A percentile compares a stretch with the other conserved stretches of the same genome.
Evolutionary conservation across 176 grass and related monocot species (phyloP).

Genomic region (Puya raimondii): DNA sequence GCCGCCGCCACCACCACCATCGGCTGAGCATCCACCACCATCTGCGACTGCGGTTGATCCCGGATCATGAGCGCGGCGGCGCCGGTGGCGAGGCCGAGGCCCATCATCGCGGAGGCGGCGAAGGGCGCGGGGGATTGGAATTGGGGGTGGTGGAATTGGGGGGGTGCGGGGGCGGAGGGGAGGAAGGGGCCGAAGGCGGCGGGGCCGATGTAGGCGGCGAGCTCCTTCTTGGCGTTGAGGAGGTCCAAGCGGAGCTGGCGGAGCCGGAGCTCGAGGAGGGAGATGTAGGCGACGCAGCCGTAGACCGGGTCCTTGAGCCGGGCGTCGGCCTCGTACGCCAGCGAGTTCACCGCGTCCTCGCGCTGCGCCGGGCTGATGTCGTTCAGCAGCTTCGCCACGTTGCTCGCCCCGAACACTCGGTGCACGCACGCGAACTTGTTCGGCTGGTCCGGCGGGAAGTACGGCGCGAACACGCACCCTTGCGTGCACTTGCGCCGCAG

Average conservation of each 20-base stretch:
- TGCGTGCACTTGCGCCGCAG: conserved; percentile 83
- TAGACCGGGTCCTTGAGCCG: conserved; percentile 66
- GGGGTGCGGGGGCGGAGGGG: not conserved
- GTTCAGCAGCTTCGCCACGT: conserved; percentile 78
- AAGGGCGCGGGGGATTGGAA: not conserved
- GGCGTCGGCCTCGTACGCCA: conserved; percentile 73
- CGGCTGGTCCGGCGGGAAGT: conserved; percentile 90
- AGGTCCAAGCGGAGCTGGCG: conserved; percentile 41
- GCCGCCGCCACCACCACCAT: conserved; percentile 19
- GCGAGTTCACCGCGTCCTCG: conserved; percentile 86
- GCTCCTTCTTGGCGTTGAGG: conserved; percentile 59
- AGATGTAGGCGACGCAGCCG: conserved; percentile 85
- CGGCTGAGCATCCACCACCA: conserved; percentile 37
- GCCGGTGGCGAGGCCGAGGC: conserved; percentile 23
- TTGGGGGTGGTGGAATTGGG: conserved; percentile 8
- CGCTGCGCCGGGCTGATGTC: conserved; percentile 43
- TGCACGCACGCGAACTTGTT: conserved; percentile 75
- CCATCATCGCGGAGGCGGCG: conserved; percentile 1
- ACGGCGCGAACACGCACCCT: conserved; percentile 75
- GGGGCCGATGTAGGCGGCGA: conserved; percentile 44
- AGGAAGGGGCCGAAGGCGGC: conserved; percentile 33
- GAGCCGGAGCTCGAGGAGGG: conserved; percentile 61
- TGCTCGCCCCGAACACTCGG: conserved; percentile 89
- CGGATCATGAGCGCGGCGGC: conserved; percentile 2
- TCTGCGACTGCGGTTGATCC: conserved; percentile 22